These are phyloP conservation scores for Ramaria sp. DNA, from an alignment of 768 basidiomycete species.

Conservation along the genomic window DNA sequence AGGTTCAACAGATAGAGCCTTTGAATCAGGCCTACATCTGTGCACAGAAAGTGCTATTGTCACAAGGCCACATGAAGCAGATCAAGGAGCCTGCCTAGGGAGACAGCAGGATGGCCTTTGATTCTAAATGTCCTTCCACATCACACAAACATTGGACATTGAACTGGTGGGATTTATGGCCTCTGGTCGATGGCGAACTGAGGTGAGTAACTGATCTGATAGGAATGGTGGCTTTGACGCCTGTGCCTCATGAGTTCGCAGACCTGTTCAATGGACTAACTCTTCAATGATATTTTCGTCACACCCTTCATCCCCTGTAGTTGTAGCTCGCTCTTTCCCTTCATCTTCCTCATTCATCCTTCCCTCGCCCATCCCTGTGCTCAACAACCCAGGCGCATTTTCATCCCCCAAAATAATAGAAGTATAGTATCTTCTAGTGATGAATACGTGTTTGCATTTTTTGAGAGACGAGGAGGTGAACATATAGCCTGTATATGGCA, in stretches of 20 bases:
- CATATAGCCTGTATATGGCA: conserved; percentile 61
- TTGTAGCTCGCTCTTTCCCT: conserved; percentile 58
- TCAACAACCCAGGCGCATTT: conserved; percentile 37
- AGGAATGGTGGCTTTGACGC: conserved; percentile 9
- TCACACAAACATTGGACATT: conserved; percentile 35
- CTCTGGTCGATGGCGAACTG: conserved; percentile 44
- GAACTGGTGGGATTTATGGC: conserved; percentile 68
- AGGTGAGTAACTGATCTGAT: conserved; percentile 30
- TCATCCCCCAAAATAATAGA: conserved; percentile 54
- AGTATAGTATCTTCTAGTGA: conserved; percentile 45
- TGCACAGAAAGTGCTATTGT: too few relatives aligned
- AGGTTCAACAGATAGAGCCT: conserved; percentile 97
- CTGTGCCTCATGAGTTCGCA: conserved; percentile 20
- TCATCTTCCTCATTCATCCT: conserved; percentile 57
- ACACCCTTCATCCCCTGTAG: conserved; percentile 48
- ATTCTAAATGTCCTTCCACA: background rate
- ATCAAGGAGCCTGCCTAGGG: too few relatives aligned
- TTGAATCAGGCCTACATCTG: too few relatives aligned
- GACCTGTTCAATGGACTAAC: conserved; percentile 62
- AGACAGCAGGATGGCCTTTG: background rate
- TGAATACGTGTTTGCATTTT: conserved; percentile 66
- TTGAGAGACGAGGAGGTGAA: conserved; percentile 45
- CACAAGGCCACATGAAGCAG: too few relatives aligned
- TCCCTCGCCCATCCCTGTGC: conserved; percentile 40
- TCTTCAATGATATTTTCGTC: conserved; percentile 62